Conservation (phyloP, 2,329 filamentous ascomycete genomes). For the Xylariomycetidae sp. region DNA sequence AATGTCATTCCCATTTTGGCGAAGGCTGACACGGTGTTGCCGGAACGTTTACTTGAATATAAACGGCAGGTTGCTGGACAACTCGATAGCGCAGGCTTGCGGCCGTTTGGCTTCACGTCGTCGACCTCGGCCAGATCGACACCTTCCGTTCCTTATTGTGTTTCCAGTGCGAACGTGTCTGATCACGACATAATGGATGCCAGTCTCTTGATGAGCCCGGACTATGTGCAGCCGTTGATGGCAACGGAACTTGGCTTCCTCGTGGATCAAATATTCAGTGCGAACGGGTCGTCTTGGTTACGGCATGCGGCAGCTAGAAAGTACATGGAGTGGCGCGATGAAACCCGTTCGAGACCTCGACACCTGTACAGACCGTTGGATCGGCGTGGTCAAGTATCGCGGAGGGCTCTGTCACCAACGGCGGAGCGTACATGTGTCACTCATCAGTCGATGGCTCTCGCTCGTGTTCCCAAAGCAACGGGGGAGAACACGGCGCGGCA, state of each 20-base stretch:
- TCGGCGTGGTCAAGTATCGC: conserved; percentile 10
- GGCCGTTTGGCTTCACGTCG: conserved; percentile 62
- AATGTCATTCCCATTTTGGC: conserved; percentile 83
- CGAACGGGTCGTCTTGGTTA: conserved; percentile 73
- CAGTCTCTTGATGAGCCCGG: conserved; percentile 85
- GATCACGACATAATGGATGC: conserved; percentile 88
- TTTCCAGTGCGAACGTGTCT: conserved; percentile 68
- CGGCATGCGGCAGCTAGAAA: conserved; percentile 81
- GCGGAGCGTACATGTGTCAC: no score
- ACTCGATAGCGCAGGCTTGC: conserved; percentile 53
- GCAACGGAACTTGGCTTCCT: conserved; percentile 68
- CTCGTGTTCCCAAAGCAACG: conserved; percentile 47
- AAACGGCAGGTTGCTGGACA: conserved; percentile 57
- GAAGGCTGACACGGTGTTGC: conserved; percentile 65
- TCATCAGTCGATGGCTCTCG: conserved; percentile 59
- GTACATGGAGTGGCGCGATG: conserved; percentile 64
- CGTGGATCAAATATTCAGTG: conserved; percentile 71
- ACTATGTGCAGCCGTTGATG: conserved; percentile 78
- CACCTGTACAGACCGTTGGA: conserved; percentile 33
- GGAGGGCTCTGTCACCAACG: no score
- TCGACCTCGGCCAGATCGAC: conserved; percentile 19
- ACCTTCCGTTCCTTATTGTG: conserved; percentile 58
- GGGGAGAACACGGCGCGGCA: conserved; percentile 31
- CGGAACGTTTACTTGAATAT: conserved; percentile 49
- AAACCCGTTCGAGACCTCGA: conserved; percentile 18